Base-by-base conservation (phyloP, 1,139 yeast species). In the Blastobotrys elegans region DNA sequence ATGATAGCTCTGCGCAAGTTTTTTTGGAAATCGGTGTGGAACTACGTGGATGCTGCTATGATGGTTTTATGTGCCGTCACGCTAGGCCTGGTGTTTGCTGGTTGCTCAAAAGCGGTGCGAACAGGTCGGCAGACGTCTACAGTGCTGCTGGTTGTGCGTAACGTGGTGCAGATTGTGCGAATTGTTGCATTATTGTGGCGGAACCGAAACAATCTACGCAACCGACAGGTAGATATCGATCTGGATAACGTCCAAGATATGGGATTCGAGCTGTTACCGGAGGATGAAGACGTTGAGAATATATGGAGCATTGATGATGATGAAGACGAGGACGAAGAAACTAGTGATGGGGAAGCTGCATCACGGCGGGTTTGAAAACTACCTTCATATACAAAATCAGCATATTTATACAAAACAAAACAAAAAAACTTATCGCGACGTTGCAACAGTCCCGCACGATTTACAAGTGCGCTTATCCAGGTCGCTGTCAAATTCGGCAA, bases 381-480 rank as follows among this genome's bases (percentile, higher is more conserved):
- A 8, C 30, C 30, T 27, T 27, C 13, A 6, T 7, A n/a, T 5
- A 14, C 24, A 34, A 34, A 34, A 17, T 34, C 17, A 13, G 13
- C 21, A 34, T 5, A 14, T 17, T 13, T 17, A 13, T 18, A 42
- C 8, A 30, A n/a, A 17, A 32, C 7, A n/a, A 30, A 11, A 20
- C 21, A 22, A 10, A 37, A 26, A 22, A 22, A 3, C 14, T 39
- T 44, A 48, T 18, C 42, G 22, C 10, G 63, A 51, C 14, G 54
- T 53, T 11, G 58, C 67, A 4, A 68, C 50, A 5, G 87, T 80
- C 1, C 92, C 90, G 65, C 97, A 90, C 16, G 75, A 67, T 44
- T 70, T 62, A 66, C 97, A 90, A 2, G 89, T 86, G 61, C 92
- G 76, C 46, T 79, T 79, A 7, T 75, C 73, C 30, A 73, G 53